phyloP scores from a whole-genome alignment of 768 basidiomycete species.

The Crepidotus variabilis region DNA sequence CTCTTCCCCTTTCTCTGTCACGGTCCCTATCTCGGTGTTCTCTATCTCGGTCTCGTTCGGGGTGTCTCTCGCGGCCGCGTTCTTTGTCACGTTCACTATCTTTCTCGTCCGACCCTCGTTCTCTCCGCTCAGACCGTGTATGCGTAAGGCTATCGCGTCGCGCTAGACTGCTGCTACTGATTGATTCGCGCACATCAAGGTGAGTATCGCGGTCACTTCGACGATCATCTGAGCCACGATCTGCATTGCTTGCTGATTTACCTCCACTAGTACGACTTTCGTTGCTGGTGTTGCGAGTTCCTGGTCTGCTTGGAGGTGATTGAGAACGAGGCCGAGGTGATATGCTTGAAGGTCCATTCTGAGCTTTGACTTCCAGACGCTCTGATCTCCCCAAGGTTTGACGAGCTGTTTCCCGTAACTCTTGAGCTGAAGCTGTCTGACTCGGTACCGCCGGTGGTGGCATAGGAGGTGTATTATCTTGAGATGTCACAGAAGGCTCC shows the following conservation, averaged over 20 bases:
- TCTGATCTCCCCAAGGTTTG: slow-evolving; percentile 52
- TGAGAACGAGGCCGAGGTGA: slow-evolving; percentile 63
- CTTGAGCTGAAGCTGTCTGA: slow-evolving; percentile 74
- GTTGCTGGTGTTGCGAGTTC: slow-evolving; percentile 64
- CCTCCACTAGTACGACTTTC: slow-evolving; percentile 75
- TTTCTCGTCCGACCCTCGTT: slow-evolving; percentile 31
- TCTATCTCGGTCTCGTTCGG: slow-evolving; percentile 41
- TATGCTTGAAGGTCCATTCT: slow-evolving; percentile 47
- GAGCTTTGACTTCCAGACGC: slow-evolving; percentile 39
- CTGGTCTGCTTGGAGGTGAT: slow-evolving; percentile 63
- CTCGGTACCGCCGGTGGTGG: slow-evolving; percentile 77
- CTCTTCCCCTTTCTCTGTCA: slow-evolving; percentile 52
- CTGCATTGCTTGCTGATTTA: slow-evolving; percentile 50
- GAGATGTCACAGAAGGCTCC: slow-evolving; percentile 37
- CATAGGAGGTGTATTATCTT: slow-evolving; percentile 50
- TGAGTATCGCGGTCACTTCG: slow-evolving; percentile 48
- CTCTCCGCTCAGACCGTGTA: slow-evolving; percentile 44
- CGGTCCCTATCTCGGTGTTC: slow-evolving; percentile 45
- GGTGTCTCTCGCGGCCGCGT: slow-evolving; percentile 23
- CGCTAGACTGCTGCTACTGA: slow-evolving; percentile 22
- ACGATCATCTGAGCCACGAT: slow-evolving; percentile 48
- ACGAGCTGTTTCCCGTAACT: slow-evolving; percentile 76
- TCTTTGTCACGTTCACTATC: slow-evolving; percentile 33
- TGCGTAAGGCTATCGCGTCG: slow-evolving; percentile 53
- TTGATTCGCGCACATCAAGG: slow-evolving; percentile 40